Evolutionary conservation across 371 early-diverging fungal species (phyloP).

Genomic region (Apophysomyces ossiformis): DNA sequence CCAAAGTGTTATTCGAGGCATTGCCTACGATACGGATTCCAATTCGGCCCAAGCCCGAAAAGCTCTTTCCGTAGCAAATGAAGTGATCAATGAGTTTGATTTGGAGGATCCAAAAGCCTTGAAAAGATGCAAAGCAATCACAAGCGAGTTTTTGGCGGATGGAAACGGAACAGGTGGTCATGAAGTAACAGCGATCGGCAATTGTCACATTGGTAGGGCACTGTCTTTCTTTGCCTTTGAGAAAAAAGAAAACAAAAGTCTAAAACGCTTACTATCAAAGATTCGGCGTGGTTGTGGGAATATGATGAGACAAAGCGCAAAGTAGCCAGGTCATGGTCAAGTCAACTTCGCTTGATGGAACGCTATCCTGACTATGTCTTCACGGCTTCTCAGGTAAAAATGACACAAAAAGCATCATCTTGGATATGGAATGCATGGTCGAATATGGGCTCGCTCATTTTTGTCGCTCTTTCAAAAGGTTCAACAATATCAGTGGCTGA

Average conservation of each 20-base stretch:
- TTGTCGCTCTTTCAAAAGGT: conserved; percentile 27
- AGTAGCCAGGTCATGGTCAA: conserved; percentile 90
- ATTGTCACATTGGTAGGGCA: conserved; percentile 82
- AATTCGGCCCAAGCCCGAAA: conserved; percentile 65
- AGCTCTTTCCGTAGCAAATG: conserved; percentile 82
- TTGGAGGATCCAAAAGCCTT: conserved; percentile 61
- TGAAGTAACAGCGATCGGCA: conserved; percentile 80
- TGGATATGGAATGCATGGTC: background rate
- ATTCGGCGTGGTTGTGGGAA: conserved; percentile 90
- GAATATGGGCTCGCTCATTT: no score
- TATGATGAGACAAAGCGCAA: conserved; percentile 97
- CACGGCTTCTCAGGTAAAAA: conserved; percentile 82
- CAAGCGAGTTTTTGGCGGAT: conserved; percentile 65
- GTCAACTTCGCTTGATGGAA: conserved; percentile 86
- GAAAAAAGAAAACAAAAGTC: no score
- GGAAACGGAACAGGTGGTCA: conserved; percentile 64
- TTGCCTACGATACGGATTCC: conserved; percentile 74
- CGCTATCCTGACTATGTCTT: conserved; percentile 88
- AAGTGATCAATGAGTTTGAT: conserved; percentile 77
- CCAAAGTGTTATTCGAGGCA: conserved; percentile 68
- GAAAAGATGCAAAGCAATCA: conserved; percentile 56
- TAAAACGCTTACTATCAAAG: conserved; percentile 11
- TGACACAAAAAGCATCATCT: background rate
- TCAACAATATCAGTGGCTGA: conserved; percentile 95
- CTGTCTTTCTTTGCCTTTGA: background rate